Percentiles rank a stretch among this genome's conserved stretches.
Conservation (phyloP, 164 flowering plant genomes). For the Nelumbo lutea region DNA sequence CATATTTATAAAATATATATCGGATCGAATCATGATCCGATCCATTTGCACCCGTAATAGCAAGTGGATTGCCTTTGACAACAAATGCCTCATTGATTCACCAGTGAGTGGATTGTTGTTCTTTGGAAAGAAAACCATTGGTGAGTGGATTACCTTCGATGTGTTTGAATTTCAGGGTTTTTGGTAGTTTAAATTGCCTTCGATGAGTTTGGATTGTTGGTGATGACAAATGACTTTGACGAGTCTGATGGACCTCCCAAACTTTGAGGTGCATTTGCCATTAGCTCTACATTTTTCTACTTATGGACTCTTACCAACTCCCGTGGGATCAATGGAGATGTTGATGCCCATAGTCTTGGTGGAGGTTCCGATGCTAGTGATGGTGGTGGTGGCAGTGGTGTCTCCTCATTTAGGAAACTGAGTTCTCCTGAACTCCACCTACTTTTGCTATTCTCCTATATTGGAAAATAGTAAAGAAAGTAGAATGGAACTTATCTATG, state of each 20-base stretch:
- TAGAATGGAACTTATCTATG: no score
- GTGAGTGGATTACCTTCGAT: no score
- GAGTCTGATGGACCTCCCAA: slow-evolving; percentile 17
- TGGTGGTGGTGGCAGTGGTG: slow-evolving; percentile 3
- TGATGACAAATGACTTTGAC: no score
- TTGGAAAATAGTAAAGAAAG: no score
- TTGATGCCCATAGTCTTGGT: not conserved
- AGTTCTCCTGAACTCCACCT: slow-evolving; percentile 68
- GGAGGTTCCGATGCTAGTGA: not conserved
- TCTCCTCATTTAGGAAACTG: slow-evolving; percentile 31
- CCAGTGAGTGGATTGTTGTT: slow-evolving; percentile 20
- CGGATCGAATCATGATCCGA: no score
- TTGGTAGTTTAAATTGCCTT: not conserved
- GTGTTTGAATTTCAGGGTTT: not conserved
- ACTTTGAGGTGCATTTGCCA: slow-evolving; percentile 23
- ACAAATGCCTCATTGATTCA: slow-evolving; percentile 88
- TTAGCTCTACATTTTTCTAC: slow-evolving; percentile 63
- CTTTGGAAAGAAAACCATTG: not conserved
- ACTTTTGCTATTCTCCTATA: slow-evolving; percentile 38
- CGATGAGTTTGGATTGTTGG: no score
- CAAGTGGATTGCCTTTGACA: slow-evolving; percentile 85
- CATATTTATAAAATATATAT: no score
- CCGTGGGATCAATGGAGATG: slow-evolving; percentile 22
- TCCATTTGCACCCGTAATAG: slow-evolving; percentile 1
- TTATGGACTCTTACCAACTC: slow-evolving; percentile 58